Evolutionary conservation across 495 filamentous ascomycete genomes (phyloP), one percentile per base, ranked within the genome.

Genomic region (Tuber aestivum): DNA sequence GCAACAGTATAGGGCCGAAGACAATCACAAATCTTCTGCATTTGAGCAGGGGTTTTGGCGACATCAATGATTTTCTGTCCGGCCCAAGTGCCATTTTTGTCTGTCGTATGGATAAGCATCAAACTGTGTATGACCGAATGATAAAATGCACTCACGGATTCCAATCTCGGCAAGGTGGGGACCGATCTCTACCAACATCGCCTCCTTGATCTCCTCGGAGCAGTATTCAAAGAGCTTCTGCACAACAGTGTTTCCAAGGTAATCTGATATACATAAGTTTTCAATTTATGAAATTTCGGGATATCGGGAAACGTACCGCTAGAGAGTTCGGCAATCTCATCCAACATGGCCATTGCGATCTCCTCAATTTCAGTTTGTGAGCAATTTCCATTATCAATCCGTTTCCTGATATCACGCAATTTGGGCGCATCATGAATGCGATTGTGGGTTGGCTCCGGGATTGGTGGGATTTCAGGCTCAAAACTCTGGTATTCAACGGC

Each of bases 31-130:
- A 97, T 94, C 83, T 93, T 87, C 45, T 87, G 85, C 90, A 94
- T 95, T 86, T 98, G 94, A 72, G 87, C 87, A 8, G 92, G 91
- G 3, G 91, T 92, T 83, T 94, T 91, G 78, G 93, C 92, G 32
- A 97, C 93, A 84, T 99, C 95, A 78, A 98, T 97, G 80, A 99
- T 98, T 88, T 98, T 99, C 85, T 99, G 95, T 0, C 94, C 95
- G 74, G 95, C 95, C 95, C 95, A 99, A 8, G 95, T 99, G 65
- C 95, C 95, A 80, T 99, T 99, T 87, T 99, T 99, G 87, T 99
- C 81, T 82, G 32, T 70, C 10, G 27, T 50, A 70, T 27, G n/a
- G 41, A 69, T 82, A 71, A 82, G 71, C 41, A 80, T 68, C 40
- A n/a, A 65, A n/a, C 23, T 14, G 27, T 48, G 14, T 72, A 37